Base-by-base conservation (phyloP, 257 asterid species). In the Eustoma russellianum region DNA sequence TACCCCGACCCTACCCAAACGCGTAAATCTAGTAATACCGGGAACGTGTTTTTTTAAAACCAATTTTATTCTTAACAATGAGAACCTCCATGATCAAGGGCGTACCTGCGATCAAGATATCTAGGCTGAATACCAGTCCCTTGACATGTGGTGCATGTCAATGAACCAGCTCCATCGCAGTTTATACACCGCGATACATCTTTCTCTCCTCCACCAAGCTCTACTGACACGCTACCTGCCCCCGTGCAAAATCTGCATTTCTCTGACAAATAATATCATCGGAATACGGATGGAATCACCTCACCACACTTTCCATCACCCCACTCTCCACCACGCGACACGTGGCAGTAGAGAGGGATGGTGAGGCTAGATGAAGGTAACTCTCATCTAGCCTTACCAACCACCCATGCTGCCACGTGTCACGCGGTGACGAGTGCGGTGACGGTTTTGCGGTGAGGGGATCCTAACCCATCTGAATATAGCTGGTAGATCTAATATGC, bases 41-140 rank as follows among this genome's bases (percentile, higher is more conserved):
- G n/a, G n/a, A n/a, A n/a, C n/a, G n/a, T n/a, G n/a, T n/a, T n/a
- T n/a, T n/a, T n/a, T n/a, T n/a, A n/a, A n/a, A 24, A 24, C 30
- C 1, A 1, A 0, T 24, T 24, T 14, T 13, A 13, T 8, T 46
- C 10, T 6, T 11, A 12, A 11, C 18, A 9, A 15, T 1, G 19
- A 28, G 12, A 35, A 16, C 15, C 45, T 8, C 15, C 33, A 3
- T 7, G 14, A 24, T 24, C 1, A 4, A 24, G 16, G 38, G 5
- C 43, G 52, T 65, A 87, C 98, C 98, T 87, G 74, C 98, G 97
- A 62, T 91, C 98, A 48, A 91, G 98, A 63, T 91, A 91, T 8
- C 98, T 83, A 38, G 98, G 98, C 67, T 91, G 98, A 61, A 91
- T 87, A 67, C 98, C 98, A 49, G 80, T 87, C 59, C 98, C 98